Percentiles rank a stretch among this genome's conserved stretches.
Conservation (phyloP, 208 protist species). For the Trypanosomatidae sp. region DNA sequence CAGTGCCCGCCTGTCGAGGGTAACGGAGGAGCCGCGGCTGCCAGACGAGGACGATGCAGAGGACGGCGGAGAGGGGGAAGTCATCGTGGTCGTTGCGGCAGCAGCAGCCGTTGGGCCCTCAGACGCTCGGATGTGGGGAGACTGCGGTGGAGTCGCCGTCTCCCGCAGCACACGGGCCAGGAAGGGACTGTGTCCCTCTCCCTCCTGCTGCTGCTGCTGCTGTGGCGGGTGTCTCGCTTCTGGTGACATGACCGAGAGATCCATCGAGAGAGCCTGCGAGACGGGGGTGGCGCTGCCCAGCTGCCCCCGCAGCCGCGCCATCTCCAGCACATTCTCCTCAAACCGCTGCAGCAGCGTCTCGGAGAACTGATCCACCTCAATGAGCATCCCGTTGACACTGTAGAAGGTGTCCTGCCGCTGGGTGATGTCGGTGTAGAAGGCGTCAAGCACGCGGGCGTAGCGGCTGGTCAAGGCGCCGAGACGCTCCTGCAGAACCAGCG, state of each 20-base stretch:
- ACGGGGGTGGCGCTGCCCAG: neutral
- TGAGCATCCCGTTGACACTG: slow-evolving; percentile 33
- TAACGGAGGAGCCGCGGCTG: too few relatives aligned
- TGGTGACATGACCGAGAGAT: neutral
- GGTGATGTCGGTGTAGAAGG: slow-evolving; percentile 30
- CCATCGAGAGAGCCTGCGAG: neutral
- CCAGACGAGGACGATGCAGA: too few relatives aligned
- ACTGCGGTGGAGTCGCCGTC: neutral
- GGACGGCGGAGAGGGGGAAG: neutral
- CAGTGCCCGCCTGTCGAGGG: slow-evolving; percentile 11
- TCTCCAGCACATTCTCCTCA: slow-evolving; percentile 19
- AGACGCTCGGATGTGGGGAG: neutral
- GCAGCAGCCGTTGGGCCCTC: neutral
- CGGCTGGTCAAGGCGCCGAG: slow-evolving; percentile 24
- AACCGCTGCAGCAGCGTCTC: slow-evolving; percentile 32
- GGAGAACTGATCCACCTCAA: slow-evolving; percentile 40
- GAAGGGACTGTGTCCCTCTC: too few relatives aligned
- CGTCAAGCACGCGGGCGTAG: slow-evolving; percentile 34
- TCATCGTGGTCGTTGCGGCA: neutral
- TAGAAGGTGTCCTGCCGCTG: slow-evolving; percentile 32
- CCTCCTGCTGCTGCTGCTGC: too few relatives aligned
- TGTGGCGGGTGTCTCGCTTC: too few relatives aligned
- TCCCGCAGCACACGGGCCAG: too few relatives aligned
- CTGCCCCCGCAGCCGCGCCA: slow-evolving; percentile 7
- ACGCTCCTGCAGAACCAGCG: slow-evolving; percentile 12